Percentiles rank a stretch among this genome's conserved stretches.
Conservation (phyloP, 495 filamentous ascomycete genomes). For the Jackrogersella multiformis region DNA sequence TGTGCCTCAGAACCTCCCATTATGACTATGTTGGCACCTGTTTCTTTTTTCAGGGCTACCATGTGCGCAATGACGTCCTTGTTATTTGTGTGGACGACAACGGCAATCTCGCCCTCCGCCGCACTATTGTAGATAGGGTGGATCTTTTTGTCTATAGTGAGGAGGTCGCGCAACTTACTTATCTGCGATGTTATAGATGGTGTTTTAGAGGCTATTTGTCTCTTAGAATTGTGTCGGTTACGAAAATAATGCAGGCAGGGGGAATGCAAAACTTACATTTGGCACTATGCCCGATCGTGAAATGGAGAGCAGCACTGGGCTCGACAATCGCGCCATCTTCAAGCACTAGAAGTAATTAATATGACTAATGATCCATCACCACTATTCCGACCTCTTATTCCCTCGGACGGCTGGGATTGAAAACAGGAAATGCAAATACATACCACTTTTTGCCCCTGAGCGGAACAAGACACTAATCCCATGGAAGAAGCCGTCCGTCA, state of each 20-base stretch:
- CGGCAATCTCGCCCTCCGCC: slow-evolving; percentile 22
- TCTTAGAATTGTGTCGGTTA: not conserved
- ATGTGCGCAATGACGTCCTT: slow-evolving; percentile 35
- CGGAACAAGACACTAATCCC: slow-evolving; percentile 59
- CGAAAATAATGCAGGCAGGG: not conserved
- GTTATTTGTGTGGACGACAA: slow-evolving; percentile 33
- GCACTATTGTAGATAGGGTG: slow-evolving; percentile 28
- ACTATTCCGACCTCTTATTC: too few relatives aligned
- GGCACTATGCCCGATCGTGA: slow-evolving; percentile 49
- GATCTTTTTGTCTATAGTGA: slow-evolving; percentile 24
- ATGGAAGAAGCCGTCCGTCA: slow-evolving; percentile 51
- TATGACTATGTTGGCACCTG: slow-evolving; percentile 32
- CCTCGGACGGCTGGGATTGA: too few relatives aligned
- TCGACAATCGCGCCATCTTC: slow-evolving; percentile 51
- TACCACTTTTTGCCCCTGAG: slow-evolving; percentile 53
- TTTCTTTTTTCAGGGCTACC: slow-evolving; percentile 30
- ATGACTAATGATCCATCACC: not conserved
- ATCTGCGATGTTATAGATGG: slow-evolving; percentile 34
- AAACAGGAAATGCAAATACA: not conserved
- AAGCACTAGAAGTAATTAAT: slow-evolving; percentile 19
- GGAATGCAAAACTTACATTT: slow-evolving; percentile 29
- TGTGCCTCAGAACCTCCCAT: slow-evolving; percentile 24
- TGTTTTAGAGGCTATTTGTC: slow-evolving; percentile 13
- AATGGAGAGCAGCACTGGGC: slow-evolving; percentile 58
- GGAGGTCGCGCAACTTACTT: slow-evolving; percentile 24